These are phyloP conservation scores for Lepiota venenata DNA, from an alignment of 768 basidiomycete species.

Conservation along the genomic window DNA sequence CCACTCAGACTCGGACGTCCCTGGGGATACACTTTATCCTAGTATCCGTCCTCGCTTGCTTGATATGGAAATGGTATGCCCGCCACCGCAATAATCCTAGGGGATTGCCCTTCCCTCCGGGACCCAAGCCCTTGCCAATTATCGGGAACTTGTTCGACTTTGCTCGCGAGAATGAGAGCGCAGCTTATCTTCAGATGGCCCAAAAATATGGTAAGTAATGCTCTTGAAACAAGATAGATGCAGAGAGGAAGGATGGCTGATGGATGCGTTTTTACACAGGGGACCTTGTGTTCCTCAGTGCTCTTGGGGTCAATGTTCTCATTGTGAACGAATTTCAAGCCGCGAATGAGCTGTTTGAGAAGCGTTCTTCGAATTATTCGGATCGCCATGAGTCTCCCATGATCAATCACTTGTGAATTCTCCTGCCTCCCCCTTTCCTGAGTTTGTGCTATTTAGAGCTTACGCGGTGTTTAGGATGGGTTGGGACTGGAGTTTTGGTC, in stretches of 20 bases:
- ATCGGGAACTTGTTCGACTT: constrained; percentile 52
- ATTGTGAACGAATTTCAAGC: constrained; percentile 39
- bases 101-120: constrained; percentile 45
- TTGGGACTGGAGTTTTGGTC: constrained; percentile 51
- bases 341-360: constrained; percentile 54
- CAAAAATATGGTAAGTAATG: constrained; percentile 34
- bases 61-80: constrained; percentile 3
- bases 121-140: constrained; percentile 49
- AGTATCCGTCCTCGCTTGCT: not conserved
- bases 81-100: constrained; percentile 19
- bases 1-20: constrained; percentile 2
- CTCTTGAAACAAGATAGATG: not conserved
- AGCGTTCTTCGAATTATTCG: constrained; percentile 52
- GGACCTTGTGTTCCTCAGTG: constrained; percentile 49
- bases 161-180: constrained; percentile 33
- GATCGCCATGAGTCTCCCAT: constrained; percentile 45
- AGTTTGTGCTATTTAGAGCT: not conserved
- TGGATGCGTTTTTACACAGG: constrained; percentile 27
- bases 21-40: constrained; percentile 6
- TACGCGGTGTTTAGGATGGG: constrained; percentile 22
- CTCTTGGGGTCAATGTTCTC: constrained; percentile 41
- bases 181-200: constrained; percentile 38
- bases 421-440: not conserved
- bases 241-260: not conserved
- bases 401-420: constrained; percentile 45